Evolutionary conservation across 176 grass and related monocot species (phyloP), one percentile per base, ranked within the genome.

Genomic region (Poa pratensis): DNA sequence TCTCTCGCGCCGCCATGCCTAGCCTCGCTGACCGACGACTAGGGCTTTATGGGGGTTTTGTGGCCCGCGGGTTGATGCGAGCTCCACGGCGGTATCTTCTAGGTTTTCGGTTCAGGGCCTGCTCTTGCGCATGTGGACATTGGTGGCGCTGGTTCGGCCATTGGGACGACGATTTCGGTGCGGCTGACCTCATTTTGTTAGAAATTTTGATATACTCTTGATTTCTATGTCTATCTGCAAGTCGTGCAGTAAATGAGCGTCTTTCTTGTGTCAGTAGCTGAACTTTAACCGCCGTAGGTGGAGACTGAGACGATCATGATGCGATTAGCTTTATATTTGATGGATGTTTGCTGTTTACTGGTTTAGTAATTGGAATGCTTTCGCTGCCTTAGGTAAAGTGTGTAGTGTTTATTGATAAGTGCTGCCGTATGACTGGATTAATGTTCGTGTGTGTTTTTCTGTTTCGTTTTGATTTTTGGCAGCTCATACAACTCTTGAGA

Each of bases 401-500:
- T 23, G 5, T 57, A 55, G 6, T 80, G 37, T 80, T 58, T 11
- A 49, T 51, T 61, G 60, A 60, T 2, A 28, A 12, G 59, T 17
- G 69, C 45, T 68, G 0, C 1, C 5, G 0, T 68, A 77, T 61
- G 11, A 17, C 69, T 79, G 65, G 15, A 27, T 86, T 43, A 23
- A 16, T 83, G 42, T 18, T 82, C 54, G 12, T 79, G 37, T 13
- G 43, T 83, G 26, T 49, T 51, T 59, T 84, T 4, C 28, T 16
- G 19, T 23, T 69, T 22, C 19, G 16, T 0, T 1, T 1, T 71
- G 68, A 46, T 11, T 65, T 86, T 4, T 55, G 23, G 57, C 87
- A 99, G 93, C 92, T 96, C 49, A 89, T 99, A 76, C 91, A 89
- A 8, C 94, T 84, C 69, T 48, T 99, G 86, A 95, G 93, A 85